These are phyloP conservation scores for Podospora tetraspora DNA, from an alignment of 495 filamentous ascomycete species.

Conservation along the genomic window DNA sequence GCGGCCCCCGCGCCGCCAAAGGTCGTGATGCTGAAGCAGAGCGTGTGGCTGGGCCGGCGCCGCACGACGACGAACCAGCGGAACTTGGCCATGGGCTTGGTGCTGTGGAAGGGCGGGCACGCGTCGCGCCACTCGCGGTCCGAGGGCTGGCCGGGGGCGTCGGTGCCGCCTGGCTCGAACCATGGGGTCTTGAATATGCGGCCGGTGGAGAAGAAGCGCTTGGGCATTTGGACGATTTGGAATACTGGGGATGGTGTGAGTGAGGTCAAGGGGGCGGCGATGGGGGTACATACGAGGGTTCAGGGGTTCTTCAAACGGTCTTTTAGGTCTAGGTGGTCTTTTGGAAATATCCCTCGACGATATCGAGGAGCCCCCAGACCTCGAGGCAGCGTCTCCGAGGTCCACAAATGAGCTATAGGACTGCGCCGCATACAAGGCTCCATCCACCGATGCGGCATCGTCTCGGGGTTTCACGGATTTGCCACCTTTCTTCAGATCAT, in stretches of 20 bases:
- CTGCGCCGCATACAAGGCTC: too few relatives aligned
- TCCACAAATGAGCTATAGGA: background rate
- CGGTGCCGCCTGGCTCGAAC: constrained; percentile 26
- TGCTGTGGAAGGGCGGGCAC: constrained; percentile 18
- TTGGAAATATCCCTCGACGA: background rate
- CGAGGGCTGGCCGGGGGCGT: constrained; percentile 1
- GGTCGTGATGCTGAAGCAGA: constrained; percentile 33
- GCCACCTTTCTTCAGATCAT: background rate
- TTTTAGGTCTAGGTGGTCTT: background rate
- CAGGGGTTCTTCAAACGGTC: constrained; percentile 9
- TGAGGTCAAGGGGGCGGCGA: background rate
- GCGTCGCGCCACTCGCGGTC: constrained; percentile 18
- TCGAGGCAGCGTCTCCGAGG: background rate
- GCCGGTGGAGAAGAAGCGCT: constrained; percentile 39
- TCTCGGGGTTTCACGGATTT: background rate
- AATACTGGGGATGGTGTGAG: constrained; percentile 13
- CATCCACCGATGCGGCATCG: background rate
- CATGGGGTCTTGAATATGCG: constrained; percentile 34
- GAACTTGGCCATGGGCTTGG: constrained; percentile 22
- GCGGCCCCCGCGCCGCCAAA: constrained; percentile 3
- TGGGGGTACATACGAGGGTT: constrained; percentile 10
- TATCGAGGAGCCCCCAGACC: background rate
- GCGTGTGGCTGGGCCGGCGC: constrained; percentile 24
- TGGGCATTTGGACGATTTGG: constrained; percentile 27
- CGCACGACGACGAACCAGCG: constrained; percentile 34